phyloP scores from a whole-genome alignment of 2,329 filamentous ascomycete species.

The Xylariaceae sp. region DNA sequence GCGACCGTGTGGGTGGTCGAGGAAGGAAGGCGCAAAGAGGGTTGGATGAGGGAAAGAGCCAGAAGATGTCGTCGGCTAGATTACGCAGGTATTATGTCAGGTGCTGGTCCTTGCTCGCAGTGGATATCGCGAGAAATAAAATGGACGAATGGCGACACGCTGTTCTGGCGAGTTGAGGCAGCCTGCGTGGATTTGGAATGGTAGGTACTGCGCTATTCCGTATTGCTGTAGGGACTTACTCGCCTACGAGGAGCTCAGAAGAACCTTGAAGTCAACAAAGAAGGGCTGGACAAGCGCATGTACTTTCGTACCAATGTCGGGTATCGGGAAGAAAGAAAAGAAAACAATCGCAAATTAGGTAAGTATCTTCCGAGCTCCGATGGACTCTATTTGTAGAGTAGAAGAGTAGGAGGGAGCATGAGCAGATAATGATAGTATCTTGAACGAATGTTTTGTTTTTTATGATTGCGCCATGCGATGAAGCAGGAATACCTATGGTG shows the following conservation, averaged over 20 bases:
- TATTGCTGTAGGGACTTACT: neutral
- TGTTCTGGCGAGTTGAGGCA: neutral
- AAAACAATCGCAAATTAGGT: no score
- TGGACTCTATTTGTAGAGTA: no score
- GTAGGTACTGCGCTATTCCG: neutral
- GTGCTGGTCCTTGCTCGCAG: neutral
- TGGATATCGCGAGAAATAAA: neutral
- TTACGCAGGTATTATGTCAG: conserved; percentile 14
- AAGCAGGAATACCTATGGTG: no score
- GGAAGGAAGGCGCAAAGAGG: conserved; percentile 2
- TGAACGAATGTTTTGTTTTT: no score
- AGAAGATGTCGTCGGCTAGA: conserved; percentile 2
- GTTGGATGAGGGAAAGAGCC: neutral
- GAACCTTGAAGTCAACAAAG: neutral
- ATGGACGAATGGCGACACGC: neutral
- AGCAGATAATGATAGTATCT: no score
- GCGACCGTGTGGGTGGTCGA: neutral
- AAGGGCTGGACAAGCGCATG: no score
- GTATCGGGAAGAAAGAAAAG: no score
- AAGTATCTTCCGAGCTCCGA: no score
- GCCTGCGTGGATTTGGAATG: neutral
- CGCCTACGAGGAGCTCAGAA: neutral
- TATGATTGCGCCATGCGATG: no score
- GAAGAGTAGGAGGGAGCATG: no score
- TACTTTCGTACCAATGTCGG: no score